phyloP scores from a whole-genome alignment of 1,139 yeast species.

The Suhomyces wounanorum region DNA sequence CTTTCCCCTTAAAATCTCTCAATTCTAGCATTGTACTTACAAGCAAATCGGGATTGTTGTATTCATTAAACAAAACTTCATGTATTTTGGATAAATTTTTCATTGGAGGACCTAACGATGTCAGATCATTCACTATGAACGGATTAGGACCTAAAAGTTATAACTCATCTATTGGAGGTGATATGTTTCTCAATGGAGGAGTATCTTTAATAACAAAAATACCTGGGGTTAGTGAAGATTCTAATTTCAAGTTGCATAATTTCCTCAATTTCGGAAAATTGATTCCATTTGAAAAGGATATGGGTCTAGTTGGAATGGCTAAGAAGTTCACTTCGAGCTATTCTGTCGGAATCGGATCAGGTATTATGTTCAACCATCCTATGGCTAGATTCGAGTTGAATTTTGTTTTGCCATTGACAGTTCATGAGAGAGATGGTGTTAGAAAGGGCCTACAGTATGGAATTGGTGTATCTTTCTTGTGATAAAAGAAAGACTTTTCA shows the following conservation, averaged over 20 bases:
- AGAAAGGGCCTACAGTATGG: conserved; percentile 94
- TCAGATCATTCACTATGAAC: conserved; percentile 72
- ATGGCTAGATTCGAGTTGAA: conserved; percentile 90
- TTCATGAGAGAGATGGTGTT: conserved; percentile 62
- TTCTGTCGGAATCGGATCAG: conserved; percentile 69
- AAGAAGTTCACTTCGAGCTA: conserved; percentile 32
- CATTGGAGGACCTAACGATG: conserved; percentile 79
- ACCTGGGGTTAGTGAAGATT: conserved; percentile 57
- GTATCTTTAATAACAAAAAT: conserved; percentile 63
- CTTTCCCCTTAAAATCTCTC: conserved; percentile 23
- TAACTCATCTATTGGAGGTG: conserved; percentile 73
- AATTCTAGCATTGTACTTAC: conserved; percentile 41
- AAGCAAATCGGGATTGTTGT: conserved; percentile 55
- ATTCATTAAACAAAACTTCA: conserved; percentile 35
- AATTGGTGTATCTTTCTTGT: conserved; percentile 81
- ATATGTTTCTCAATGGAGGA: conserved; percentile 71
- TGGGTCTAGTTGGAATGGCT: conserved; percentile 5
- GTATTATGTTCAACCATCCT: conserved; percentile 81
- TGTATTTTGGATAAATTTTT: conserved; percentile 64
- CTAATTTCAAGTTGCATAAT: conserved; percentile 68
- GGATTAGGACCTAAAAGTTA: conserved; percentile 85
- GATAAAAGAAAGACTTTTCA: conserved; percentile 17
- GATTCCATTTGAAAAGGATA: conserved; percentile 31
- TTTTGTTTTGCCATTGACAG: conserved; percentile 73
- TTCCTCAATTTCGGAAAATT: conserved; percentile 78